Percentiles rank a stretch among this genome's conserved stretches.
These are phyloP conservation scores for Paraleonurus japonicus DNA, from an alignment of 257 asterid species.

Conservation along the genomic window DNA sequence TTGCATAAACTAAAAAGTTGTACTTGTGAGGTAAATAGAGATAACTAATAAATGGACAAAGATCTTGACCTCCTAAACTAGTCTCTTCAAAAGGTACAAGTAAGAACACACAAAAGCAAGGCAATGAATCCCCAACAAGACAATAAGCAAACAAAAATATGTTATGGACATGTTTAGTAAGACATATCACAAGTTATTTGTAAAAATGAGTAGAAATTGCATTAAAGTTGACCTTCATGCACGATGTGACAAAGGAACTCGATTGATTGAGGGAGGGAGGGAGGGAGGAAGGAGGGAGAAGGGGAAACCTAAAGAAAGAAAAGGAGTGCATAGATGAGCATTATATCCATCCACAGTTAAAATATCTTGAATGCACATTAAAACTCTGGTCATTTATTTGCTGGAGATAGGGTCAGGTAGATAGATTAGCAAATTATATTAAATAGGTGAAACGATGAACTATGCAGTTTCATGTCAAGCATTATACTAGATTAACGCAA, in stretches of 20 bases:
- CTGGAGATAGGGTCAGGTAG: background rate
- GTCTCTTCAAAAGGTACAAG: background rate
- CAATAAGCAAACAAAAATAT: background rate
- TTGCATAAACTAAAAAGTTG: slow-evolving; percentile 17
- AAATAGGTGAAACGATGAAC: background rate
- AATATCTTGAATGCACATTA: background rate
- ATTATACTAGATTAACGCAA: background rate
- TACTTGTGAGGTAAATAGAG: slow-evolving; percentile 7
- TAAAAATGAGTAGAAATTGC: background rate
- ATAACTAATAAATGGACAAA: slow-evolving; percentile 1
- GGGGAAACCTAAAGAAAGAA: background rate
- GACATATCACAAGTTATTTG: background rate
- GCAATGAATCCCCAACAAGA: background rate
- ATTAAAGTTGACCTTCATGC: background rate
- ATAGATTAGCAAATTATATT: background rate
- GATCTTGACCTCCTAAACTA: background rate
- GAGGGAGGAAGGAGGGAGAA: background rate
- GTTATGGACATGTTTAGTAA: background rate
- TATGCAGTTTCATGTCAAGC: background rate
- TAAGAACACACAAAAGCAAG: background rate
- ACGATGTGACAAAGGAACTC: background rate
- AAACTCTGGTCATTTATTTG: background rate
- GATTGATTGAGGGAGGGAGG: background rate
- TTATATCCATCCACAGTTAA: background rate
- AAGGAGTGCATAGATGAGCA: background rate